A percentile compares a stretch with the other conserved stretches of the same genome.
Conservation (phyloP, 192 early-diverging fungal species). For the Backusella tuberculispora region DNA sequence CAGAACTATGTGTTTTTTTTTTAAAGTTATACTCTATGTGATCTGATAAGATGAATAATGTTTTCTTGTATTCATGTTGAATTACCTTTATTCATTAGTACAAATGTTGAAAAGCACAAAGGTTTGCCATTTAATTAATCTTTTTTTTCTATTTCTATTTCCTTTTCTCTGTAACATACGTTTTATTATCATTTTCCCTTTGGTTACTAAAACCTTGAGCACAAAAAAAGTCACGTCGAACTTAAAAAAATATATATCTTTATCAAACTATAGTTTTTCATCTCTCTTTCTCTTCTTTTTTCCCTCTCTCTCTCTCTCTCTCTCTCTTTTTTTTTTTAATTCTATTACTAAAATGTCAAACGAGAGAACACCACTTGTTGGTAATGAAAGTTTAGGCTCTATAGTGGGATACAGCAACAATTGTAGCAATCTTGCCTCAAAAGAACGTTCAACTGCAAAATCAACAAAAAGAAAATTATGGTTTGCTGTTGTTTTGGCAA, state of each 20-base stretch:
- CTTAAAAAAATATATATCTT: not conserved
- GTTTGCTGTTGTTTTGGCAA: slow-evolving; percentile 60
- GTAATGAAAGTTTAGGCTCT: not conserved
- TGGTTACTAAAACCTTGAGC: not conserved
- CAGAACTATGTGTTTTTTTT: not conserved
- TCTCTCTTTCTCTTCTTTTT: not conserved
- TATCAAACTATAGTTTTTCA: not conserved
- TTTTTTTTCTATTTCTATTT: not conserved
- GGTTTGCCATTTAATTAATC: not conserved
- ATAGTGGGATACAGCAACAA: not conserved
- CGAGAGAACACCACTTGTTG: not conserved
- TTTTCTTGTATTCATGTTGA: not conserved
- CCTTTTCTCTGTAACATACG: not conserved
- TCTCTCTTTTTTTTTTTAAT: not conserved
- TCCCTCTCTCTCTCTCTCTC: not conserved
- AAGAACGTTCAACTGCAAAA: not conserved
- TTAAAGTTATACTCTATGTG: not conserved
- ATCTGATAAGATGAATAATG: not conserved
- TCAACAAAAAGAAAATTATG: slow-evolving; percentile 49
- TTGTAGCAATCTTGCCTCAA: slow-evolving; percentile 26
- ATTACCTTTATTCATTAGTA: not conserved
- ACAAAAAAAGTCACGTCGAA: not conserved
- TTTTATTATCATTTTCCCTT: not conserved
- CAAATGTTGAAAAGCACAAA: not conserved
- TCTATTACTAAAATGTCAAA: not conserved